Percentiles rank a stretch among this genome's conserved stretches.
Conservation (phyloP, 2,329 filamentous ascomycete species). For the Verticillium zaregamsianum region DNA sequence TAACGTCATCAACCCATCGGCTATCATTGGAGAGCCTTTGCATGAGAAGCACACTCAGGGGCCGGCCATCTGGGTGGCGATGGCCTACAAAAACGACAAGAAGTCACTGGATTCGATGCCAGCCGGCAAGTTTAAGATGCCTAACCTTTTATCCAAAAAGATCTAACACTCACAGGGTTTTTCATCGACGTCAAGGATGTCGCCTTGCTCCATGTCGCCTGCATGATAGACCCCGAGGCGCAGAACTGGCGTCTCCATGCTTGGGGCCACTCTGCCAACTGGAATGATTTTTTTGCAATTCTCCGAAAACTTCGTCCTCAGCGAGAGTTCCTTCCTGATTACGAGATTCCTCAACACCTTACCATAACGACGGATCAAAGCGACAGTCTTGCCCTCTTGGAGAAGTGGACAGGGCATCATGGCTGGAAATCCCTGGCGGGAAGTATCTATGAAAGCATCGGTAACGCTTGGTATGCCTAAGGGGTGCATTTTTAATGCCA, state of each 20-base stretch:
- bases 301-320: constrained; percentile 18
- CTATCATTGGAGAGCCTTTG: constrained; percentile 14
- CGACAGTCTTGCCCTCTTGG: neutral
- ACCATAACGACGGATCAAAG: neutral
- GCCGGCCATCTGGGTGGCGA: neutral
- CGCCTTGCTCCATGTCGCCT: constrained; percentile 23
- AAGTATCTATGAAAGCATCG: too few relatives aligned
- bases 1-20: constrained; percentile 14
- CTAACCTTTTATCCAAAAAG: too few relatives aligned
- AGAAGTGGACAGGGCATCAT: neutral
- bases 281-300: constrained; percentile 16
- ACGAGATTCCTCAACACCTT: neutral
- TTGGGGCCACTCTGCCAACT: constrained; percentile 18
- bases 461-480: too few relatives aligned
- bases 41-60: constrained; percentile 14
- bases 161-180: constrained; percentile 5
- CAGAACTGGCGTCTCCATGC: constrained; percentile 19
- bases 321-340: constrained; percentile 12
- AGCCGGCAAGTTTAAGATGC: neutral
- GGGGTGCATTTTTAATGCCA: too few relatives aligned
- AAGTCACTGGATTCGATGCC: constrained; percentile 2
- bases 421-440: neutral
- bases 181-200: constrained; percentile 21
- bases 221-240: constrained; percentile 19
- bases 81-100: constrained; percentile 1